Evolutionary conservation across 2,329 filamentous ascomycete species (phyloP), one percentile per base, ranked within the genome.

Genomic region (Pseudogymnoascus sp.): DNA sequence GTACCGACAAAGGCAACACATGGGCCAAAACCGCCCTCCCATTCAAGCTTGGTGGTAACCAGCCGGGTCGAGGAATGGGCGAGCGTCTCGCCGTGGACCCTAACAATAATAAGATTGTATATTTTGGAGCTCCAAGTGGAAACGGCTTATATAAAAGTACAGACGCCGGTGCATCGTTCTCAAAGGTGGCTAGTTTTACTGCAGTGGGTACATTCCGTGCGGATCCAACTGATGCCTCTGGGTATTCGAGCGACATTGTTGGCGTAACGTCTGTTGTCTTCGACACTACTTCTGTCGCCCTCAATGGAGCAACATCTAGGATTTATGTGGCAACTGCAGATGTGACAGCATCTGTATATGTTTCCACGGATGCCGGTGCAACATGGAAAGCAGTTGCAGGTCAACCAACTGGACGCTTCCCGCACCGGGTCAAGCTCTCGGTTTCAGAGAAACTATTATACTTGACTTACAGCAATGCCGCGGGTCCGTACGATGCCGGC

Each of bases 21-120:
- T 84, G 79, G 78, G 65, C 71, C 1, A 71, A 74, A 18, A 76
- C 78, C 0, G 70, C 72, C 5, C 72, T 84, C 0, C 74, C 79
- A 2, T 84, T 84, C 73, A 84, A 84, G 67, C 79, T 82, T 48
- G 81, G 81, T 6, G 81, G 81, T 0, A 84, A 84, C 66, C 83
- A 83, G 80, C 81, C 81, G 6, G 82, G 82, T 1, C 76, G 82
- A 26, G 82, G 82, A 6, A 79, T 77, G 69, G 82, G 82, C 13
- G 82, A 83, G 67, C 75, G 81, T 12, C 75, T 84, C 4, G 80
- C 79, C 2, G 75, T 84, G 7, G 81, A 84, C 65, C 81, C 81
- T 1, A 75, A 78, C 48, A 80, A 81, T 65, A 77, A 79, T 35
- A 75, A 79, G 26, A 79, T 83, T 61, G 66, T 84, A 21, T 83